Evolutionary conservation across 2,329 filamentous ascomycete genomes (phyloP).

Genomic region (Fusarium humuli): DNA sequence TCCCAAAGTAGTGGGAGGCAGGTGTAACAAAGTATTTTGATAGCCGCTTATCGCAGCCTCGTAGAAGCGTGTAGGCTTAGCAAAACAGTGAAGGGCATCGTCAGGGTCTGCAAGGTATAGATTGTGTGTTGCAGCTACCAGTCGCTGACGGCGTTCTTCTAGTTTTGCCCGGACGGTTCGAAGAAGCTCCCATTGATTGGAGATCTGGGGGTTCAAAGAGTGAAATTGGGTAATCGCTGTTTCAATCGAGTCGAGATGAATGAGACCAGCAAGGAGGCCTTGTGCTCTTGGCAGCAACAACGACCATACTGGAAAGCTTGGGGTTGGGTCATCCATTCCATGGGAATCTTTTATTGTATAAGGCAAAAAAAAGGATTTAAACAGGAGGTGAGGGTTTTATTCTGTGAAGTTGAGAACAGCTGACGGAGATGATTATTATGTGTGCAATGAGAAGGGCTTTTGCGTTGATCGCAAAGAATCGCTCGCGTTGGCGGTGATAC

Average conservation of each 20-base stretch:
- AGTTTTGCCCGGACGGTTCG: accelerated
- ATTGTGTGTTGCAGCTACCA: accelerated
- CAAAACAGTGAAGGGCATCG: not conserved
- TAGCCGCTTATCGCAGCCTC: not conserved
- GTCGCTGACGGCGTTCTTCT: accelerated
- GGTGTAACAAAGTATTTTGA: not conserved
- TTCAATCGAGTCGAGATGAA: not conserved
- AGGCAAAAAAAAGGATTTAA: too few relatives aligned
- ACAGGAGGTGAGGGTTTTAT: too few relatives aligned
- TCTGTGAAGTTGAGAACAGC: too few relatives aligned
- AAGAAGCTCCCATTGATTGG: not conserved
- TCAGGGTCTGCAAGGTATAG: accelerated
- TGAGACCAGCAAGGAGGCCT: not conserved
- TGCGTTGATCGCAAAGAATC: too few relatives aligned
- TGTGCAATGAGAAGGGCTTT: too few relatives aligned
- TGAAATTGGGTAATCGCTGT: accelerated
- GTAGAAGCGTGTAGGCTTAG: not conserved
- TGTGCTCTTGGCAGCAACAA: not conserved
- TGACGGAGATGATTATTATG: too few relatives aligned
- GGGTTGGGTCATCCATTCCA: too few relatives aligned
- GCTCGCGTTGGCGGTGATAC: too few relatives aligned
- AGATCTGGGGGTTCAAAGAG: accelerated
- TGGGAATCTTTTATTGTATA: too few relatives aligned
- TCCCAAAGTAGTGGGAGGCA: accelerated
- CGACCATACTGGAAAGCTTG: too few relatives aligned